phyloP scores from a whole-genome alignment of 345 rosid genomes.

The Barbarea vulgaris region DNA sequence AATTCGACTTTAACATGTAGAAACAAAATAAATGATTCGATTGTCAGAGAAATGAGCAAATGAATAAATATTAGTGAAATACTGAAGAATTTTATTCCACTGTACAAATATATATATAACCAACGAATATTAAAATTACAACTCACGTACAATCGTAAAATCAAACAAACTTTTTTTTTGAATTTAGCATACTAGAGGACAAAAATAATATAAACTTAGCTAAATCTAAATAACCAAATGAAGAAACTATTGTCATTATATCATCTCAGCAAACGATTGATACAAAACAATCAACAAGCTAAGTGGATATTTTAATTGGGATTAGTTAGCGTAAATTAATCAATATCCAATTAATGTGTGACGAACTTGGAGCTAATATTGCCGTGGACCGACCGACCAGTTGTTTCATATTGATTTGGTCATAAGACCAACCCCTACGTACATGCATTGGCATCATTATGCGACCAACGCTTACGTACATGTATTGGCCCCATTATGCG shows the following conservation, averaged over 20 bases:
- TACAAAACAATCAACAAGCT: neutral
- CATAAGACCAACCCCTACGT: slow-evolving; percentile 22
- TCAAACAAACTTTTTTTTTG: no score
- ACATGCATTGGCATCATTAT: slow-evolving; percentile 1
- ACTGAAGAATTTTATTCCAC: neutral
- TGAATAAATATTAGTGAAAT: neutral
- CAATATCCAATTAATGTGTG: neutral
- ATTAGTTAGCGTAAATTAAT: slow-evolving; percentile 10
- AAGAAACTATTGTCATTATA: neutral
- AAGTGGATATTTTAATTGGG: slow-evolving; percentile 3
- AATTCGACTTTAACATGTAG: neutral
- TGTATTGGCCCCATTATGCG: slow-evolving; percentile 3
- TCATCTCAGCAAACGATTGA: neutral
- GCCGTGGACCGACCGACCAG: slow-evolving; percentile 34
- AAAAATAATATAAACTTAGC: neutral
- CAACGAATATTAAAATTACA: neutral
- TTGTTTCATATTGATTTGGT: slow-evolving; percentile 18
- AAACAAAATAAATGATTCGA: no score
- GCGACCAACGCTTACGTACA: slow-evolving; percentile 22
- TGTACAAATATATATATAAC: neutral
- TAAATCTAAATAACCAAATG: neutral
- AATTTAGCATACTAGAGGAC: neutral
- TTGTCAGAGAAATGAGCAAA: neutral
- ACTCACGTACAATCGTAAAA: no score
- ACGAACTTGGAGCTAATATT: slow-evolving; percentile 3